Percentiles rank a stretch among this genome's conserved stretches.
These are phyloP conservation scores for Parafenestella ontariensis DNA, from an alignment of 2,329 filamentous ascomycete genomes.

Conservation along the genomic window DNA sequence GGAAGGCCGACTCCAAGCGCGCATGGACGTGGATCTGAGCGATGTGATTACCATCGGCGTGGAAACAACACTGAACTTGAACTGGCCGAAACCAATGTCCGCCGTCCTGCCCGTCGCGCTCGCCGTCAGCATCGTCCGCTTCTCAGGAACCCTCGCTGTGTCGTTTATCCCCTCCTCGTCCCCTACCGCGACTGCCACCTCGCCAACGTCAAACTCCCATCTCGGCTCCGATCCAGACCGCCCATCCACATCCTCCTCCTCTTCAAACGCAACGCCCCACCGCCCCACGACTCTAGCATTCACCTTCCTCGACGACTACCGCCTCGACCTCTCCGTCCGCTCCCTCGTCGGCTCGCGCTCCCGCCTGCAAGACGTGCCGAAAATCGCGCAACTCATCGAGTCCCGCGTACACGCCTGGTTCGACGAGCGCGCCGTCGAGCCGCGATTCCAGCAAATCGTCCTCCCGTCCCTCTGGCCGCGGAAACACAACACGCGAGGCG, in stretches of 20 bases:
- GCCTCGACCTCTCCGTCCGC: constrained; percentile 81
- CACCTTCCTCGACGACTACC: constrained; percentile 89
- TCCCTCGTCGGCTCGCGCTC: constrained; percentile 82
- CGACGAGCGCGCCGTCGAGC: constrained; percentile 84
- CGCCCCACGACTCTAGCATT: constrained; percentile 88
- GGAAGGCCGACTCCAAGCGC: constrained; percentile 83
- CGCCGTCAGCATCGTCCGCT: constrained; percentile 88
- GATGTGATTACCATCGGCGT: constrained; percentile 95
- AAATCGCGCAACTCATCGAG: constrained; percentile 85
- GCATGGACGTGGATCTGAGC: constrained; percentile 96
- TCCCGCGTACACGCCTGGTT: constrained; percentile 84
- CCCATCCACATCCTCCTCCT: constrained; percentile 36
- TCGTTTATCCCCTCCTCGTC: constrained; percentile 79
- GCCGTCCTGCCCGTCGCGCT: constrained; percentile 91
- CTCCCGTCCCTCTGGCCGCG: constrained; percentile 83
- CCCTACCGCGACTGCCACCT: constrained; percentile 28
- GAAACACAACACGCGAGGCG: constrained; percentile 81
- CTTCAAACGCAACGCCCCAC: constrained; percentile 34
- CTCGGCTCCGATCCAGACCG: constrained; percentile 54
- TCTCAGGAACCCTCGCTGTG: constrained; percentile 92
- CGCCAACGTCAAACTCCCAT: constrained; percentile 51
- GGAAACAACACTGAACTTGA: constrained; percentile 91
- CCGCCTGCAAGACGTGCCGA: constrained; percentile 82
- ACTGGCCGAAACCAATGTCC: constrained; percentile 89
- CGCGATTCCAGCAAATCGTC: constrained; percentile 85